These are phyloP conservation scores for Phaeosphaeria sp. DNA, from an alignment of 2,329 filamentous ascomycete genomes.

Conservation along the genomic window DNA sequence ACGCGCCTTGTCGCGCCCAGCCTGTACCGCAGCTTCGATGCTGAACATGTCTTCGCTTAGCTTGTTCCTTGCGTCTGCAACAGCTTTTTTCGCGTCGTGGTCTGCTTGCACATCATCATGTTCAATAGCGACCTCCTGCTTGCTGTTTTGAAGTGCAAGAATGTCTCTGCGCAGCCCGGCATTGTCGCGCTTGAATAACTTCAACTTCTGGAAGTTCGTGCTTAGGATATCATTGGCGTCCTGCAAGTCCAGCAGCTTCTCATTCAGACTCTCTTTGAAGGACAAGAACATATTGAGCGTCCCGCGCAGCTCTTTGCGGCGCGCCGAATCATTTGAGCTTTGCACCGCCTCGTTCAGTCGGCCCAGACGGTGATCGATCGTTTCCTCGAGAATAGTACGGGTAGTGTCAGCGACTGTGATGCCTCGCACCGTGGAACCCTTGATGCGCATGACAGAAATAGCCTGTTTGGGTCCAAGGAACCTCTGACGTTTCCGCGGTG, in stretches of 20 bases:
- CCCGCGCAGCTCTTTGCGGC: conserved; percentile 50
- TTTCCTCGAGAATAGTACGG: conserved; percentile 58
- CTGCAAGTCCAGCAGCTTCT: conserved; percentile 59
- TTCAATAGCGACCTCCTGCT: conserved; percentile 57
- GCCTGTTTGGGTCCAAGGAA: conserved; percentile 36
- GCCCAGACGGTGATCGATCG: conserved; percentile 54
- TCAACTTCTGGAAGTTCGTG: conserved; percentile 54
- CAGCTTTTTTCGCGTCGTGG: conserved; percentile 35
- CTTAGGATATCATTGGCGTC: conserved; percentile 60
- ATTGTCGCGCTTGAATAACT: conserved; percentile 54
- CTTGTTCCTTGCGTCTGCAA: conserved; percentile 30
- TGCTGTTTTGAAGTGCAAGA: conserved; percentile 55
- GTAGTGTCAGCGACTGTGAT: conserved; percentile 62
- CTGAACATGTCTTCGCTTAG: conserved; percentile 43
- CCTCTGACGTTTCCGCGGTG: conserved; percentile 38
- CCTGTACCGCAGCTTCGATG: conserved; percentile 46
- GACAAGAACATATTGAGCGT: conserved; percentile 57
- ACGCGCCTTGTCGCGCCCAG: conserved; percentile 40
- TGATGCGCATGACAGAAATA: conserved; percentile 48
- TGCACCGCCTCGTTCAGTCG: conserved; percentile 49
- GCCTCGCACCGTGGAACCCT: conserved; percentile 40
- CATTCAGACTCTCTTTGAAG: conserved; percentile 57
- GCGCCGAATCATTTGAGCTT: conserved; percentile 49
- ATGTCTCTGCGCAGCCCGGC: conserved; percentile 55
- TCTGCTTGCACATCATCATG: conserved; percentile 56